Evolutionary conservation across 768 basidiomycete genomes (phyloP).

Genomic region (Kockovaella imperatae): DNA sequence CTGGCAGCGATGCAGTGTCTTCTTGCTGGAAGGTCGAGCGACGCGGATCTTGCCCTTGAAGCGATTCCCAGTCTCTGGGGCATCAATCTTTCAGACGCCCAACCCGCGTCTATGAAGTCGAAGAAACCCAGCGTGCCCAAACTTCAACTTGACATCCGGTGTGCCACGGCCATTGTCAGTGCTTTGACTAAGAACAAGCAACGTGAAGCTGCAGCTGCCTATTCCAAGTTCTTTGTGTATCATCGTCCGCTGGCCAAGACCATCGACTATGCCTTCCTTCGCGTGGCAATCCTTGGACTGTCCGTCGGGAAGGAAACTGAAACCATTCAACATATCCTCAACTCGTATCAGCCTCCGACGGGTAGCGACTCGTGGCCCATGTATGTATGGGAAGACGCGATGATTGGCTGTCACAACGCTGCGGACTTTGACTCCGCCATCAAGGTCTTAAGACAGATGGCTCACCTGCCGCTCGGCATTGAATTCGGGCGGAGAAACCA

Average conservation of each 20-base stretch:
- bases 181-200: constrained; percentile 10
- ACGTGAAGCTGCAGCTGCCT: constrained; percentile 20
- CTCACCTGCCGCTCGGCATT: constrained; percentile 12
- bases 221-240: constrained; percentile 20
- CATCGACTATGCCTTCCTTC: constrained; percentile 16
- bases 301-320: constrained; percentile 19
- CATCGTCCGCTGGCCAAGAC: constrained; percentile 1
- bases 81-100: constrained; percentile 14
- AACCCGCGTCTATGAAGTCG: neutral
- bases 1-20: neutral
- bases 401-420: constrained; percentile 29
- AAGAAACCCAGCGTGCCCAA: constrained; percentile 6
- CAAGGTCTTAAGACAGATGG: constrained; percentile 18
- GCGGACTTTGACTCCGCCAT: constrained; percentile 24
- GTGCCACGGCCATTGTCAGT: constrained; percentile 26
- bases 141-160: constrained; percentile 14
- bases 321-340: constrained; percentile 18
- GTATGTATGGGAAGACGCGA: constrained; percentile 15
- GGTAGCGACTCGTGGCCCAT: constrained; percentile 17
- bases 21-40: constrained; percentile 3
- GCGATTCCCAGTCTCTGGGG: constrained; percentile 16
- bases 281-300: constrained; percentile 13
- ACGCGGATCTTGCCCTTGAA: constrained; percentile 11
- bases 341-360: constrained; percentile 16
- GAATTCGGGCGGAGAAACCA: neutral